Base-by-base conservation (phyloP, 345 rosid species). In the Eucalyptus pauciflora region DNA sequence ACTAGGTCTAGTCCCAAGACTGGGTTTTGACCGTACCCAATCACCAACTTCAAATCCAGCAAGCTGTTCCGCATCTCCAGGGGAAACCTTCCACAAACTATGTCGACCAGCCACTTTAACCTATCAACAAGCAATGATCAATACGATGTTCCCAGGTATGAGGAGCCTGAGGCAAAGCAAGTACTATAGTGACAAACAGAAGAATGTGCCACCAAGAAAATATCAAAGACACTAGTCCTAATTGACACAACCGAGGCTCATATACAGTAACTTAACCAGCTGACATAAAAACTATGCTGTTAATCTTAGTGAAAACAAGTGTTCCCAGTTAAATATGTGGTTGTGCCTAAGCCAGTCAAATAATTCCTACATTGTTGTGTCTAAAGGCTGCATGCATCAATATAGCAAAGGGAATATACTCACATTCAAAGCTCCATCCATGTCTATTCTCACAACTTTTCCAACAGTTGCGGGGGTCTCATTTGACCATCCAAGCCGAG, bases 11-110 rank as follows among this genome's bases (percentile, higher is more conserved):
- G 89, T 93, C 88, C 99, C 99, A 86, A 98, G 92, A 90, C 97
- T 94, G 33, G 98, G 99, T 90, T 95, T 98, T 87, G 98, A 97
- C 87, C 95, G 98, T 69, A 98, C 99, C 99, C 99, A 98, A 87
- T 98, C 99, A 93, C 99, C 98, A 85, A 96, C 99, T 93, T 97
- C 98, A 91, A 96, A 97, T 90, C 99, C 99, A 50, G 99, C 93
- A 92, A 98, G 99, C 64, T 94, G 94, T 93, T 98, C 99, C 50
- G 97, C 98, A 96, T 96, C 99, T 89, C 99, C 99, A 43, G 99
- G 98, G 88, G 99, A 97, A 91, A 97, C 95, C 89, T 92, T 97
- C 99, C 99, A 97, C 90, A 95, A 92, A 88, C 94, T 92, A 88
- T 89, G 95, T 90, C 96, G 94, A 87, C 99, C 98, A 88, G 96